A percentile compares a stretch with the other conserved stretches of the same genome.
These are phyloP conservation scores for Psidium guajava DNA, from an alignment of 345 rosid genomes.

Conservation along the genomic window DNA sequence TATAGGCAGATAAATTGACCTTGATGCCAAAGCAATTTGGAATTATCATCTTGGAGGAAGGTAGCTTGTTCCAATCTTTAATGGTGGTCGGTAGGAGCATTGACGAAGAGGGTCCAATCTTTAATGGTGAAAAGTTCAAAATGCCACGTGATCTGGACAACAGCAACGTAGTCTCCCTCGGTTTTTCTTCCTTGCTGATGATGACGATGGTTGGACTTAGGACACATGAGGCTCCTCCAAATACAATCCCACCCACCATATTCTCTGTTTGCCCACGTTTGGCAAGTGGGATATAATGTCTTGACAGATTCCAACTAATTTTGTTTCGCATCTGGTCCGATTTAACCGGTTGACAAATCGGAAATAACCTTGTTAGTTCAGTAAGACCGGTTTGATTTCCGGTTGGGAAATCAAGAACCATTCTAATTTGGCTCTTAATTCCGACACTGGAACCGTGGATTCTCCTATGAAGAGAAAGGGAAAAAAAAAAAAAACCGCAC, in stretches of 20 bases:
- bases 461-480: neutral
- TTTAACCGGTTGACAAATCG: rapidly evolving
- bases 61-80: too few species aligned
- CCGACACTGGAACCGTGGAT: neutral
- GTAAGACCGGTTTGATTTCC: neutral
- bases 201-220: neutral
- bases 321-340: neutral
- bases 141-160: neutral
- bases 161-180: neutral
- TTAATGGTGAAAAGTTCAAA: neutral
- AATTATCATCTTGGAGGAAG: neutral
- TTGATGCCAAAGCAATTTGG: neutral
- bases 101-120: neutral
- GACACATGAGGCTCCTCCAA: neutral
- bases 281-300: neutral
- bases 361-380: neutral
- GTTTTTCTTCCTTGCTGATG: neutral
- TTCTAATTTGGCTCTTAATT: neutral
- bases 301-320: neutral
- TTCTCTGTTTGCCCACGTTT: neutral
- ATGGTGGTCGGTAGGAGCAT: neutral
- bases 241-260: neutral
- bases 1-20: neutral
- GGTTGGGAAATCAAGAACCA: neutral
- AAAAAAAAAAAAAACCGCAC: neutral